Evolutionary conservation across 768 basidiomycete genomes (phyloP), one percentile per base, ranked within the genome.

Genomic region (Leccinellum rugosiceps): DNA sequence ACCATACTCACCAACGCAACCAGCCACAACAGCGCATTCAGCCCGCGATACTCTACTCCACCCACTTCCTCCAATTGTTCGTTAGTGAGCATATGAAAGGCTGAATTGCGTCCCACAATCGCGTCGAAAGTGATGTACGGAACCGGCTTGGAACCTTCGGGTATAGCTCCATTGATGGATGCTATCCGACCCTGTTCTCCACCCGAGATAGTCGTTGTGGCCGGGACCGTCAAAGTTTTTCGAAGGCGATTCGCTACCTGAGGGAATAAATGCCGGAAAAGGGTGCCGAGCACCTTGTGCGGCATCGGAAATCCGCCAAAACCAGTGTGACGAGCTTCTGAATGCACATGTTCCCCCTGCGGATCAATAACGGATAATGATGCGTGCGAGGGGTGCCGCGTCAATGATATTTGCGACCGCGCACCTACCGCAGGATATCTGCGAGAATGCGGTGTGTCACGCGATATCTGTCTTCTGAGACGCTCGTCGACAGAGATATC

Each of bases 11-110:
- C 93, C 32, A 74, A 68, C 11, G 80, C 80, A 35, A 96, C 83
- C 55, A 95, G 81, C 88, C 90, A 95, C 10, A 94, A 75, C 50
- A 97, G 71, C 3, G 87, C 83, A 45, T 86, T 87, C 60, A 97
- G 74, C 13, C 89, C 90, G 10, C 94, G 81, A 67, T 91, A 98
- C 70, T 99, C 96, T 7, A 97, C 88, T 19, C 96, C 95, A 4
- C 94, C 94, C 5, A 98, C 75, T 70, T 97, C 93, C 62, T 96
- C 94, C 63, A 91, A 75, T 66, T 98, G 90, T 48, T 94, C 92
- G 19, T 82, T 78, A 0, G 86, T 90, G 53, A 96, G 73, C 61
- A 71, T 76, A 35, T 81, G 79, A 62, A 92, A 92, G 3, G 75
- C 74, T 3, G 89, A 92, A 68, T 95, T 96, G 32, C 86, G 80